Evolutionary conservation across 306 rosid species (phyloP), one percentile per base, ranked within the genome.

Genomic region (Elaeagnus macrophylla): DNA sequence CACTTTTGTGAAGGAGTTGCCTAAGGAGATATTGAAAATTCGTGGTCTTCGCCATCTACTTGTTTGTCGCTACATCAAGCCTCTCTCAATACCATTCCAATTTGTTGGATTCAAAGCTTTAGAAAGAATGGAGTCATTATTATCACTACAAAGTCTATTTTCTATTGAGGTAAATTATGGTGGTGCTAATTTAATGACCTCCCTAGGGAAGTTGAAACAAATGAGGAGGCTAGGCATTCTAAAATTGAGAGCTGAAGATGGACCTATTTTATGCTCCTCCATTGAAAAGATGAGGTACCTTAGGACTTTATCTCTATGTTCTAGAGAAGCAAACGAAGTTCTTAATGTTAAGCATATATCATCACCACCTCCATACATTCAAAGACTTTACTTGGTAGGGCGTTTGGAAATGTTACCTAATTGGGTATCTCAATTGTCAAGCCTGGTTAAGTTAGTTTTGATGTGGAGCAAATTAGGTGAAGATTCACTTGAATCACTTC

Each of bases 211-310:
- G 60, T 62, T 81, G 40, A 67, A 14, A 32, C 81, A 77, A 53
- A 48, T 81, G 37, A 67, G 78, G 73, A 58, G 62, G 57, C 54
- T 81, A 48, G 76, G 74, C 25, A 57, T 81, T 63, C 54, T 38
- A 55, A 69, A 68, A 39, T 53, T 77, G 10, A 72, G 67, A 59
- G 75, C 69, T 41, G 76, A 77, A 48, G 72, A 81, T 43, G 81
- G 79, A 3, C 60, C 57, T 43, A 77, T 48, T 15, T 61, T 81
- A 18, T 77, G 78, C 71, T 66, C 54, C 7, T 74, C 81, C 54
- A 60, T 81, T 11, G 61, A 71, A 59, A 68, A 56, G 51, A 39
- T 82, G 54, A 64, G 62, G 13, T 61, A 65, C 64, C 82, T 82
- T 0, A 68, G 54, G 40, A 73, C 74, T 0, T 59, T 82, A 44